Percentiles rank a stretch among this genome's conserved stretches.
Evolutionary conservation across 2,329 filamentous ascomycete species (phyloP).

Genomic region (Penicillium sp.): DNA sequence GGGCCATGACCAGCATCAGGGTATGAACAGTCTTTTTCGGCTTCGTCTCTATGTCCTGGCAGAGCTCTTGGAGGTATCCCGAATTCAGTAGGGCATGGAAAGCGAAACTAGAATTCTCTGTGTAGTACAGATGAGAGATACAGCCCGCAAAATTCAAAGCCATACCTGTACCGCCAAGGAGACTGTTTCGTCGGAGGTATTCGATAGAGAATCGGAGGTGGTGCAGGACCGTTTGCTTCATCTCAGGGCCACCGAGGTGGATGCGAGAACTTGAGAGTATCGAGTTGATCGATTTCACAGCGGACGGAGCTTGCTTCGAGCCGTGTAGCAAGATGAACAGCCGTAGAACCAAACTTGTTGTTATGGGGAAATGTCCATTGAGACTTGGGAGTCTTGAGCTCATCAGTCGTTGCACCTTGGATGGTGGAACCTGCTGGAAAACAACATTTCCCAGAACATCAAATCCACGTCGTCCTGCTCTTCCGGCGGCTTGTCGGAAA

Average conservation of each 20-base stretch:
- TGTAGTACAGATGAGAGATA: constrained; percentile 72
- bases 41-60: constrained; percentile 53
- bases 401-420: constrained; percentile 66
- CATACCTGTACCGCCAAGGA: constrained; percentile 59
- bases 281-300: constrained; percentile 61
- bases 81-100: constrained; percentile 71
- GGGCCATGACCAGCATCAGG: constrained; percentile 66
- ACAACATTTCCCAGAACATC: constrained; percentile 78
- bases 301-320: constrained; percentile 62
- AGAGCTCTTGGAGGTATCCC: constrained; percentile 67
- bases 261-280: constrained; percentile 67
- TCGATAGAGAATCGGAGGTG: constrained; percentile 79
- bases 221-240: constrained; percentile 68
- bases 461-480: constrained; percentile 76
- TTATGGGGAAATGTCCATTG: constrained; percentile 74
- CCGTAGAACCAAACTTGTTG: constrained; percentile 67
- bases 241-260: constrained; percentile 66
- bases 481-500: constrained; percentile 72
- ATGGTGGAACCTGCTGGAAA: constrained; percentile 63
- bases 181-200: constrained; percentile 66
- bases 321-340: constrained; percentile 65
- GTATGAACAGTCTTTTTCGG: constrained; percentile 53
- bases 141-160: constrained; percentile 71
- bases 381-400: constrained; percentile 71
- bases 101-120: constrained; percentile 71